Evolutionary conservation across 139 green algal species (phyloP), one percentile per base, ranked within the genome.

Genomic region (Yamagishiella unicocca): DNA sequence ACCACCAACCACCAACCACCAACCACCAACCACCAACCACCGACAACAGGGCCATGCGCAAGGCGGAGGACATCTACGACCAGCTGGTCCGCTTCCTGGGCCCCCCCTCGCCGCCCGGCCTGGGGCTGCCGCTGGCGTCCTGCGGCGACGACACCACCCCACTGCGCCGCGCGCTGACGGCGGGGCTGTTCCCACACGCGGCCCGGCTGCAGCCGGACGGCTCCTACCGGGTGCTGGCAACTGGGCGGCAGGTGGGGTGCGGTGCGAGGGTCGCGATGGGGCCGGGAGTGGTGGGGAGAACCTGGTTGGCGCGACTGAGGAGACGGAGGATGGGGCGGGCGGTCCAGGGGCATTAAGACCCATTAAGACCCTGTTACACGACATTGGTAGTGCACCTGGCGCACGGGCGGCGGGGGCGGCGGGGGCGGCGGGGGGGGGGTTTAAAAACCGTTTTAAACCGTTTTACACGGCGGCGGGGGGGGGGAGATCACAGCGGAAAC

Each of bases 101-200:
- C 1, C 82, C 31, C 17, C 82, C 82, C 67, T 72, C 46, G 27
- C 81, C 81, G 24, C 82, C 82, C 75, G 83, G 75, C 31, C 87
- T 95, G 72, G 85, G 78, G 19, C 67, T 97, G 79, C 74, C 90
- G 14, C 38, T 94, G 24, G 55, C 33, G 1, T 90, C 87, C 4
- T 96, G 91, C 83, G 90, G 85, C 29, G 91, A 93, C 22, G 94
- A 97, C 85, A 68, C 67, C 24, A 91, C 81, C 1, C 84, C 91
- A 0, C 66, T 98, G 78, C 85, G 93, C 8, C 84, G 87, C 2
- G 94, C 95, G 17, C 86, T 98, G 50, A 77, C 92, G 19, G 62
- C 90, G 27, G 96, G 96, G 29, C 91, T 99, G 31, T 98, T 98
- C 79, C 91, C 92, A 1, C 92, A 98, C 64, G 94, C 95, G 7